Conservation (phyloP, 2,329 filamentous ascomycete genomes). For the Alternaria panax region DNA sequence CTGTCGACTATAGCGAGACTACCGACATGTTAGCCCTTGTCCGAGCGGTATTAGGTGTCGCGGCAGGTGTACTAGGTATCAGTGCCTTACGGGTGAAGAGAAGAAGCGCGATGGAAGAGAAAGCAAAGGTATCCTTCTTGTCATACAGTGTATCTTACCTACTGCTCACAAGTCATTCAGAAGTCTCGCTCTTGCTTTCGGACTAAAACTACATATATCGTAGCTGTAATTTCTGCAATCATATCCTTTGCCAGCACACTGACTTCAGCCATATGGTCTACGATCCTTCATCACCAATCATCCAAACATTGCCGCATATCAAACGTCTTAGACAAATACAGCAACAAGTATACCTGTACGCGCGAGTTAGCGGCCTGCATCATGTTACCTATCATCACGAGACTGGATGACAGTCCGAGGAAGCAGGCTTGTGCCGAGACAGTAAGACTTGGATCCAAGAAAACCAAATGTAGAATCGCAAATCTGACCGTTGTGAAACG, state of each 20-base stretch:
- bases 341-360: neutral
- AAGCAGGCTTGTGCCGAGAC: neutral
- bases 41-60: neutral
- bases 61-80: neutral
- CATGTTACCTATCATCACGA: neutral
- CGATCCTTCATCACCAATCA: neutral
- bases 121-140: neutral
- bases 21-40: neutral
- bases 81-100: neutral
- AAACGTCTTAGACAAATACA: neutral
- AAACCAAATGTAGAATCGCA: accelerated
- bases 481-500: neutral
- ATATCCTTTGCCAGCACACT: neutral
- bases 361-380: slow-evolving; percentile 1
- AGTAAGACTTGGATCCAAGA: neutral
- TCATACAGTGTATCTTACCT: neutral
- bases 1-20: neutral
- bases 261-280: neutral
- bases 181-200: neutral
- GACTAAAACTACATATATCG: neutral
- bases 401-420: neutral
- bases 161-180: neutral
- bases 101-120: neutral
- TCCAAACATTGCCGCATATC: neutral
- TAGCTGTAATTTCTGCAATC: neutral